Evolutionary conservation across 2,329 filamentous ascomycete species (phyloP), one percentile per base, ranked within the genome.

Genomic region (Clonostachys chloroleuca): DNA sequence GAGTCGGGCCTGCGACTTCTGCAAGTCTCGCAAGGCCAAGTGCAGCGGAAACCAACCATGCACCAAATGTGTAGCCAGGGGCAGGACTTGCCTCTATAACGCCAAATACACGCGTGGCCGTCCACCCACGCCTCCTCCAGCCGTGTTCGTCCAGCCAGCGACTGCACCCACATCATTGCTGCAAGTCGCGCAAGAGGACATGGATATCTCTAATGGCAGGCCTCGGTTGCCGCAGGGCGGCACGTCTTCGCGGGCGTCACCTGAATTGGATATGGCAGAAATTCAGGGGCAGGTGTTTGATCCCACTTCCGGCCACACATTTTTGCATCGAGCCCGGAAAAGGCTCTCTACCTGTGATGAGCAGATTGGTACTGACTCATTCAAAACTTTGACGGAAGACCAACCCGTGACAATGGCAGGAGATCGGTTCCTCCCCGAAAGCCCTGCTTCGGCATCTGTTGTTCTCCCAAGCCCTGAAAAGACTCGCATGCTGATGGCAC

Each of bases 221-320:
- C 24, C 24, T 30, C 24, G 24, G 24, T 30, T 30, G 24, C 24
- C 24, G 24, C 40, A 30, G 24, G 36, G 36, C 5, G 36, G 36
- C 17, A n/a, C 36, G 36, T 18, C 51, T 17, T 60, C 51, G 4
- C 54, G 54, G 18, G 58, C 46, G 17, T 79, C 73, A 1, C 75
- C 70, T 2, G 74, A 70, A 43, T 65, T 68, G 5, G 68, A 64
- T 5, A 66, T 68, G 17, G 70, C 74, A 2, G 75, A 78, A 49
- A 70, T 78, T 3, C 70, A 75, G 47, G 76, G 74, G 1, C 74
- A 80, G 40, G 77, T 76, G 45, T 68, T 77, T 14, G 76, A 77
- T 12, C 69, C 73, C 5, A 72, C 75, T 0, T 80, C 76, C 2
- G 72, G 73, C 0, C 59, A 78, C 5, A 75, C 75, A 0, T 80